Evolutionary conservation across 1,139 yeast genomes (phyloP).

Genomic region (Zygosaccharomyces sapae): DNA sequence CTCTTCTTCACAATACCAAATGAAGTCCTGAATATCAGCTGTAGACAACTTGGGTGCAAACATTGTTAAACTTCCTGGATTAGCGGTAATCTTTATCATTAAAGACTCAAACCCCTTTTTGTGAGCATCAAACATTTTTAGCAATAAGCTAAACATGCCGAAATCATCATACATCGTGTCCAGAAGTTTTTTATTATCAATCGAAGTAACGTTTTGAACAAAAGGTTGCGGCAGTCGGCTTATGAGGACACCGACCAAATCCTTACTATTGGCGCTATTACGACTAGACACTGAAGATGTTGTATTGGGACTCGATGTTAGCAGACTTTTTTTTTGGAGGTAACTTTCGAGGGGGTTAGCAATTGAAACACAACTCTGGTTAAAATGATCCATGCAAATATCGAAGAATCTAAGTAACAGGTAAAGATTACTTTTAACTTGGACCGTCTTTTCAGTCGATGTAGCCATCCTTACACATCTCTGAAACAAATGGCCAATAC

Average conservation of each 20-base stretch:
- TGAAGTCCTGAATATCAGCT: slow-evolving; percentile 13
- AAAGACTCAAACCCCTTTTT: slow-evolving; percentile 18
- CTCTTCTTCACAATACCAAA: slow-evolving; percentile 22
- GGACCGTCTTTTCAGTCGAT: slow-evolving; percentile 15
- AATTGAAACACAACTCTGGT: slow-evolving; percentile 23
- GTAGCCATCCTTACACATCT: slow-evolving; percentile 15
- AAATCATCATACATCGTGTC: slow-evolving; percentile 21
- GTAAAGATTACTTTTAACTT: slow-evolving; percentile 33
- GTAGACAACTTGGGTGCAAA: slow-evolving; percentile 1
- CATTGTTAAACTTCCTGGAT: background rate
- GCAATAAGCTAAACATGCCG: slow-evolving; percentile 23
- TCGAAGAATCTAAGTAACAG: slow-evolving; percentile 34
- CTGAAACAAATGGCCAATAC: slow-evolving; percentile 29
- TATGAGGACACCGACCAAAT: slow-evolving; percentile 19
- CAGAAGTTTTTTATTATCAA: slow-evolving; percentile 16
- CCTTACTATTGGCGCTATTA: slow-evolving; percentile 16
- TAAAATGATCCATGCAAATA: slow-evolving; percentile 26
- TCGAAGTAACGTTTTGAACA: slow-evolving; percentile 19
- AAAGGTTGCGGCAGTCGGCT: slow-evolving; percentile 27
- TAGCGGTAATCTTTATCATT: slow-evolving; percentile 16
- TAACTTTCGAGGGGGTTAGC: slow-evolving; percentile 29
- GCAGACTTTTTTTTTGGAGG: slow-evolving; percentile 17
- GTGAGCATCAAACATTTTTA: slow-evolving; percentile 22
- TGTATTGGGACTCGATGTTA: slow-evolving; percentile 12
- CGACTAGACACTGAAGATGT: slow-evolving; percentile 14